These are phyloP conservation scores for Arthromyces matolae DNA, from an alignment of 768 basidiomycete genomes.

Conservation along the genomic window DNA sequence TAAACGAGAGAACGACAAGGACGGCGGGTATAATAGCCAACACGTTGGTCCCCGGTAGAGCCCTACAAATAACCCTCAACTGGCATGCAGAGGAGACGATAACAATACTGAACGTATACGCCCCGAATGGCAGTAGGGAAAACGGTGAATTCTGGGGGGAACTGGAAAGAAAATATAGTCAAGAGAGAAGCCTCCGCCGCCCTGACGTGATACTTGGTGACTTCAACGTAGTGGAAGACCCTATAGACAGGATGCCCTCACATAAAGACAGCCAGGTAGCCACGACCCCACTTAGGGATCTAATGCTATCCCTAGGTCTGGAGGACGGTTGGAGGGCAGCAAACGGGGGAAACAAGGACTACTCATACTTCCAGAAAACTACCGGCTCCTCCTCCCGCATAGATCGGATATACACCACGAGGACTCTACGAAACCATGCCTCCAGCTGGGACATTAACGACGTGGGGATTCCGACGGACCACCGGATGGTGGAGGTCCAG, in stretches of 20 bases:
- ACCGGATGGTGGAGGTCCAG: not conserved
- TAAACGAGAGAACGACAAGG: not conserved
- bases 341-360: not conserved
- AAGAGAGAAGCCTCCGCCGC: not conserved
- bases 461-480: not conserved
- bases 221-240: not conserved
- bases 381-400: not conserved
- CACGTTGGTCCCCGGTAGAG: no score
- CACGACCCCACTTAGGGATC: not conserved
- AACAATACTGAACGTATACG: not conserved
- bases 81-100: not conserved
- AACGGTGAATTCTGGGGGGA: not conserved
- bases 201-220: no score
- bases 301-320: not conserved
- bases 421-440: not conserved
- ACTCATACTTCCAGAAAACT: not conserved
- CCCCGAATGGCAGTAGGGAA: not conserved
- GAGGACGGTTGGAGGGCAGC: slow-evolving; percentile 1
- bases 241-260: not conserved
- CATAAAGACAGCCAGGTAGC: not conserved
- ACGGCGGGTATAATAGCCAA: not conserved
- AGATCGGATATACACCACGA: not conserved
- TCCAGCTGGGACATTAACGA: not conserved
- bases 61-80: not conserved
- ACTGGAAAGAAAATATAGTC: not conserved